phyloP scores from a whole-genome alignment of 257 asterid genomes.

The Jacaranda copaia region DNA sequence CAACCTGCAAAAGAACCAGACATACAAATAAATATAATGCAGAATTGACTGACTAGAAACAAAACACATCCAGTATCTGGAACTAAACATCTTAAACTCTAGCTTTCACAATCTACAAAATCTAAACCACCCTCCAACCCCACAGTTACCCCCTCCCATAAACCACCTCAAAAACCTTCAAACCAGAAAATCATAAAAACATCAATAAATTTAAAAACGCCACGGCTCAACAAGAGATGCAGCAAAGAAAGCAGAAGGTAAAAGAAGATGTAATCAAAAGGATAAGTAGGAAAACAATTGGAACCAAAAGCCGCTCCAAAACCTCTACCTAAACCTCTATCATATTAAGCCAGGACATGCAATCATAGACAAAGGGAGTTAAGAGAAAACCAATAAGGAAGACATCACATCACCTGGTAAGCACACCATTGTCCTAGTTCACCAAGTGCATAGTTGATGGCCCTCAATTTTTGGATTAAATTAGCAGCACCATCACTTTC shows the following conservation, averaged over 20 bases:
- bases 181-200: background rate
- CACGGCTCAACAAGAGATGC: background rate
- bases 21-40: conserved; percentile 19
- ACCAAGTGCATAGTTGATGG: conserved; percentile 95
- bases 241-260: conserved; percentile 16
- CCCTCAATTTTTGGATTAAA: conserved; percentile 94
- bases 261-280: conserved; percentile 2
- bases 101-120: conserved; percentile 22
- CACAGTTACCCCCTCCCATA: conserved; percentile 26
- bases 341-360: conserved; percentile 16
- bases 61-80: conserved; percentile 4
- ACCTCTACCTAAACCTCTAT: background rate
- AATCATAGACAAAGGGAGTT: background rate
- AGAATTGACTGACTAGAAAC: conserved; percentile 12
- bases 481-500: conserved; percentile 99
- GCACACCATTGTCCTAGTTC: conserved; percentile 99
- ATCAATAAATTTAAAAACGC: background rate
- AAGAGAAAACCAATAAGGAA: background rate
- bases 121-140: conserved; percentile 15
- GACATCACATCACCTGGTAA: conserved; percentile 65
- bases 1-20: conserved; percentile 68
- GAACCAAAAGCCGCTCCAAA: conserved; percentile 16
- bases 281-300: conserved; percentile 1
- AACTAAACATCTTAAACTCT: conserved; percentile 27
- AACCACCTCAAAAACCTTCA: conserved; percentile 19